Evolutionary conservation across 2,329 filamentous ascomycete genomes (phyloP).

Genomic region (Penicillium sp.): DNA sequence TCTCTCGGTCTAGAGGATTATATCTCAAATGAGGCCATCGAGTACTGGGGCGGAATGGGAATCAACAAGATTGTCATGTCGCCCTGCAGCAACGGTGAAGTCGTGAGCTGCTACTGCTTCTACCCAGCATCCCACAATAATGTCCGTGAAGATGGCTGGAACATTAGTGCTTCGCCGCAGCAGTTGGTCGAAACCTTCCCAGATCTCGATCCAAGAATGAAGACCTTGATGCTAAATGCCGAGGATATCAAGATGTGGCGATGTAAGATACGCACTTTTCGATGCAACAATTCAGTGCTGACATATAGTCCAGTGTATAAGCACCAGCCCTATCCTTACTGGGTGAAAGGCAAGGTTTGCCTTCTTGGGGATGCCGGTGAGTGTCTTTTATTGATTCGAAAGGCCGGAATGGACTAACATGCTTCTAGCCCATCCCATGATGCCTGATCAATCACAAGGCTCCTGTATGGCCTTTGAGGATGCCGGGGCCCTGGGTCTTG

Average conservation of each 20-base stretch:
- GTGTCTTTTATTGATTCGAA: no score
- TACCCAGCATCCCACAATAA: constrained; percentile 20
- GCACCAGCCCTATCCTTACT: constrained; percentile 25
- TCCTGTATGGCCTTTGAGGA: constrained; percentile 39
- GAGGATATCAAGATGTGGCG: constrained; percentile 24
- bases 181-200: constrained; percentile 21
- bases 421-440: constrained; percentile 25
- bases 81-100: constrained; percentile 31
- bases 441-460: constrained; percentile 28
- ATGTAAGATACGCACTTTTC: constrained; percentile 5
- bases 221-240: constrained; percentile 17
- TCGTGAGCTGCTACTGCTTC: constrained; percentile 38
- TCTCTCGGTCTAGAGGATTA: constrained; percentile 25
- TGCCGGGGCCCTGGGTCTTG: constrained; percentile 31
- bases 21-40: constrained; percentile 26
- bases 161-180: constrained; percentile 15
- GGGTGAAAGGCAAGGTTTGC: constrained; percentile 23
- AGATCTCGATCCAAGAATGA: constrained; percentile 18
- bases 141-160: constrained; percentile 22
- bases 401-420: no score
- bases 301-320: constrained; percentile 14
- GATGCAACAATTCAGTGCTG: not conserved
- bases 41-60: constrained; percentile 31
- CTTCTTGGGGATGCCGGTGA: constrained; percentile 26
- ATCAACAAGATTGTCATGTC: constrained; percentile 38